Percentiles rank a stretch among this genome's conserved stretches.
These are phyloP conservation scores for Castanopsis chinensis DNA, from an alignment of 306 rosid genomes.

Conservation along the genomic window DNA sequence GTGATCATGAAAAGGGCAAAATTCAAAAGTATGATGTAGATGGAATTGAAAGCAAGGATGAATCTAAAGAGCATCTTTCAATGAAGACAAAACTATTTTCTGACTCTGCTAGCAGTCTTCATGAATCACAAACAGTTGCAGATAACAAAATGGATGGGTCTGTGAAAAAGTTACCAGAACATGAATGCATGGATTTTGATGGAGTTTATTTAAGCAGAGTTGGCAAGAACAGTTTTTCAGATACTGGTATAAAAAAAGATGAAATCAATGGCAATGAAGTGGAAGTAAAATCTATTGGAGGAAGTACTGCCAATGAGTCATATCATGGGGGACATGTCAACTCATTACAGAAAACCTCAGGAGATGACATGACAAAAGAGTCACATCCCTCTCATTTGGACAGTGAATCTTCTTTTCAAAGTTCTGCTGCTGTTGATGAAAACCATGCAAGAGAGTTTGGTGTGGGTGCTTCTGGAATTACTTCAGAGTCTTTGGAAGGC, in stretches of 20 bases:
- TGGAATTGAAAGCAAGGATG: constrained; percentile 29
- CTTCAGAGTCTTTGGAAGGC: constrained; percentile 36
- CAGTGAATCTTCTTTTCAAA: constrained; percentile 33
- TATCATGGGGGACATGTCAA: constrained; percentile 21
- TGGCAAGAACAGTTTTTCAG: constrained; percentile 3
- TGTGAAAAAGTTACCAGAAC: constrained; percentile 23
- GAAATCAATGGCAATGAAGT: constrained; percentile 25
- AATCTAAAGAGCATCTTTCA: constrained; percentile 12
- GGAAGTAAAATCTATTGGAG: constrained; percentile 25
- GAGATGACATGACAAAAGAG: constrained; percentile 23
- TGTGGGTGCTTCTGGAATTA: constrained; percentile 33
- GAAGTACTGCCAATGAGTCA: constrained; percentile 20
- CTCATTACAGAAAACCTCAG: constrained; percentile 27
- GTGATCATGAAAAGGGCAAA: constrained; percentile 18
- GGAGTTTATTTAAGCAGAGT: constrained; percentile 14
- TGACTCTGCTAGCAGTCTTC: constrained; percentile 13
- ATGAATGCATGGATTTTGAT: constrained; percentile 18
- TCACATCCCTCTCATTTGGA: constrained; percentile 23
- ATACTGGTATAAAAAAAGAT: constrained; percentile 24
- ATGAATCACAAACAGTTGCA: constrained; percentile 29
- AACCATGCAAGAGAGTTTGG: constrained; percentile 21
- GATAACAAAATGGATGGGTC: constrained; percentile 31
- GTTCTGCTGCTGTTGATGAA: constrained; percentile 29
- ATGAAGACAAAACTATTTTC: neutral
- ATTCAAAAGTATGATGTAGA: constrained; percentile 19